Percentiles rank a stretch among this genome's conserved stretches.
These are phyloP conservation scores for Moesziomyces aphidis DNA, from an alignment of 1,284 basidiomycete genomes.

Conservation along the genomic window DNA sequence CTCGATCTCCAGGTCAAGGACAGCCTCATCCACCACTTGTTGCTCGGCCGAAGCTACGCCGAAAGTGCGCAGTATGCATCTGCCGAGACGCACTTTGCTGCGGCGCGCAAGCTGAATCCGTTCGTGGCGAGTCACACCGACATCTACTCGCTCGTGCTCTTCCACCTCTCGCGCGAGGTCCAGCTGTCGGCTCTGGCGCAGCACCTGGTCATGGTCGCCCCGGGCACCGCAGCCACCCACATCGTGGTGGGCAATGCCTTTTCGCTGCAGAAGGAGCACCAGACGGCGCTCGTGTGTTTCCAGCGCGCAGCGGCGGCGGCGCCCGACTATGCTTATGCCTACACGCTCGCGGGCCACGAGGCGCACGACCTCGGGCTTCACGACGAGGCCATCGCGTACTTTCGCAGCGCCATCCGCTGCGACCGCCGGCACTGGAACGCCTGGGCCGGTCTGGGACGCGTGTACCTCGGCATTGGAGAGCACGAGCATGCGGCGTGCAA, in stretches of 20 bases:
- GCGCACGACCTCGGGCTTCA: constrained; percentile 59
- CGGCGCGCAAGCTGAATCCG: constrained; percentile 48
- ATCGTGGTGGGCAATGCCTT: constrained; percentile 65
- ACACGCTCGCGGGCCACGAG: constrained; percentile 66
- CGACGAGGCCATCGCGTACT: constrained; percentile 59
- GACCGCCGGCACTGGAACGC: constrained; percentile 66
- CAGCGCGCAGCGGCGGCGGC: constrained; percentile 57
- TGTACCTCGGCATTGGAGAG: constrained; percentile 54
- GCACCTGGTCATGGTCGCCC: constrained; percentile 53
- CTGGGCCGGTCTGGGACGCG: constrained; percentile 61
- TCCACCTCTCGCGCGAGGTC: constrained; percentile 66
- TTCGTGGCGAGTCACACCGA: constrained; percentile 59
- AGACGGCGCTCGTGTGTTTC: constrained; percentile 61
- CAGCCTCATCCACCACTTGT: constrained; percentile 45
- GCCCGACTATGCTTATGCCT: constrained; percentile 64
- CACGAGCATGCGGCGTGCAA: constrained; percentile 54
- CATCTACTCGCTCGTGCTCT: constrained; percentile 64
- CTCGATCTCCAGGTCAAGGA: constrained; percentile 34
- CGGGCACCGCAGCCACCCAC: constrained; percentile 50
- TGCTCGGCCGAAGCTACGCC: constrained; percentile 58
- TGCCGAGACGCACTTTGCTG: constrained; percentile 56
- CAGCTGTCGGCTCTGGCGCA: constrained; percentile 60
- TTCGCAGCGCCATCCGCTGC: constrained; percentile 58
- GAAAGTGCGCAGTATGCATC: constrained; percentile 58
- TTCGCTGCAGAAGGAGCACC: constrained; percentile 63